Evolutionary conservation across 2,329 filamentous ascomycete species (phyloP).

Genomic region (Trichophyton mentagrophytes): DNA sequence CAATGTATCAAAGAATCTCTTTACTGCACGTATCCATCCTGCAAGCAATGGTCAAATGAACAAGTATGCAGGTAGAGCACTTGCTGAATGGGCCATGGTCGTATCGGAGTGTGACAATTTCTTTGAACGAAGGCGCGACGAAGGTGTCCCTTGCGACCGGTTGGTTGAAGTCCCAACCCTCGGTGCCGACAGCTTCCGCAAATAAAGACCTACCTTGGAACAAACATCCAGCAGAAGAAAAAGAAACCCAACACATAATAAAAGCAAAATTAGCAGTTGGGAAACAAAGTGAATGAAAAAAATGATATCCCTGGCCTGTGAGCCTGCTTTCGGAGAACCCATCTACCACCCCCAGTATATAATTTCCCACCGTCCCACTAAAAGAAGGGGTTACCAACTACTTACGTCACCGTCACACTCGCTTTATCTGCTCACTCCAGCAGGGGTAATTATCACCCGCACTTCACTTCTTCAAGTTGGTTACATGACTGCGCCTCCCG

Average conservation of each 20-base stretch:
- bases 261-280: not conserved
- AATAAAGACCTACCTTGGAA: slow-evolving; percentile 11
- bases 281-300: not conserved
- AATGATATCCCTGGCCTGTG: not conserved
- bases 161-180: slow-evolving; percentile 50
- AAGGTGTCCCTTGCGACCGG: slow-evolving; percentile 46
- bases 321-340: not conserved
- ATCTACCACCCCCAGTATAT: not conserved
- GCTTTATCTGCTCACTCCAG: not conserved
- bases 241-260: not conserved
- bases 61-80: slow-evolving; percentile 49
- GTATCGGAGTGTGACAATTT: slow-evolving; percentile 52
- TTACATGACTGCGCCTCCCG: not conserved
- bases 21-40: slow-evolving; percentile 7
- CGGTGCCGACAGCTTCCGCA: slow-evolving; percentile 49
- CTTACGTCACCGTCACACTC: not conserved
- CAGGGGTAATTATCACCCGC: not conserved
- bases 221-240: not conserved
- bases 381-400: too few relatives aligned
- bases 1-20: slow-evolving; percentile 14
- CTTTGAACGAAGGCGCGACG: slow-evolving; percentile 48
- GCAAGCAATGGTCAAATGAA: slow-evolving; percentile 22
- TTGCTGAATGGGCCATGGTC: slow-evolving; percentile 52
- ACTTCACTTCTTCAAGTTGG: not conserved
- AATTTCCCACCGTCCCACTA: not conserved